Base-by-base conservation (phyloP, 768 basidiomycete species). In the Russula sp. region DNA sequence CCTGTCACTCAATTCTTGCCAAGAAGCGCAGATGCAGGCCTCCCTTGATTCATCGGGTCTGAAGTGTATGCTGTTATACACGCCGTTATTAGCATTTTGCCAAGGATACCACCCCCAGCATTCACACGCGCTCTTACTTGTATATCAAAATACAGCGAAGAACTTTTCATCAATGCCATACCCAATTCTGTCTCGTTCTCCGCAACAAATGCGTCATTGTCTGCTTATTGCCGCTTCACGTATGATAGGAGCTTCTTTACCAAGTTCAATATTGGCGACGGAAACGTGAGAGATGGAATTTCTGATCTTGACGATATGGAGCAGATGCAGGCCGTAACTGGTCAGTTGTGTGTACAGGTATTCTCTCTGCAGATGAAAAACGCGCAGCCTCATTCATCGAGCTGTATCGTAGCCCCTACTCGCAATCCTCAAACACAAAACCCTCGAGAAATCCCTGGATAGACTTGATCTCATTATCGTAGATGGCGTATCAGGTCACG, bases 131-230 rank as follows among this genome's bases (percentile, higher is more conserved):
- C 88, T 13, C 75, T 94, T 53, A 77, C 82, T 5, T 94, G 92
- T 73, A 77, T 93, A 49, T 85, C 90, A 42, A 85, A 82, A 75
- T 93, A 91, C 71, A 89, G 91, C 55, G 91, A 94, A 63, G 89
- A 94, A 64, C 75, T 94, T 48, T 79, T 82, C 42, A 79, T 94
- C 47, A 80, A 84, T 62, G 89, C 87, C 8, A 82, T 83, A 9
- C 71, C 78, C 0, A 84, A 87, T 40, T 74, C 76, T 39, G 71
- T 94, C 37, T 79, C 84, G 6, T 72, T 94, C 32, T 89, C 88
- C 57, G 77, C 86, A 2, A 90, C 88, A 27, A 94, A 93, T 73
- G 84, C 87, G 3, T 86, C 91, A 5, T 82, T 86, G 70, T 88
- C 91, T 44, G 91, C 91, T 11, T 93, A 89, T 70, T 88, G 85